A percentile compares a stretch with the other conserved stretches of the same genome.
phyloP scores from a whole-genome alignment of 306 rosid genomes.

The Vicia faba region DNA sequence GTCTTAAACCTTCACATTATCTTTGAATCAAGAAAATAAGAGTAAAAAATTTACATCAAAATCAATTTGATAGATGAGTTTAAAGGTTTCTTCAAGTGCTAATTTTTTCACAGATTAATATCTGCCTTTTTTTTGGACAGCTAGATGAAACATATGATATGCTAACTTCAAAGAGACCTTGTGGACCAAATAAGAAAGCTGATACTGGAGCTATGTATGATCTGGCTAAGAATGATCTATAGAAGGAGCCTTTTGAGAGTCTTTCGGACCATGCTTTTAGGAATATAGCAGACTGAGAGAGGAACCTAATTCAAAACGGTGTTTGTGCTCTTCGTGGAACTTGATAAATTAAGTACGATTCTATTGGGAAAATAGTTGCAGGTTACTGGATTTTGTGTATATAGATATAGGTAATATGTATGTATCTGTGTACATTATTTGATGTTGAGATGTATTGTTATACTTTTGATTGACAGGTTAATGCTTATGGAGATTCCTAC shows the following conservation, averaged over 20 bases:
- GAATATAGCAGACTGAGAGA: constrained; percentile 86
- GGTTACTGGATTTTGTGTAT: background rate
- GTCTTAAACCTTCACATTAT: constrained; percentile 34
- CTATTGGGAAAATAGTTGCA: background rate
- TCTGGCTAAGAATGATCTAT: constrained; percentile 74
- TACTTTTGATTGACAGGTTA: constrained; percentile 33
- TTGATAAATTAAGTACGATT: constrained; percentile 44
- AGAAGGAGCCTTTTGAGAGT: constrained; percentile 89
- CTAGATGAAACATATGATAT: constrained; percentile 73
- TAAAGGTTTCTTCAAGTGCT: background rate
- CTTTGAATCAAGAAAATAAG: constrained; percentile 16
- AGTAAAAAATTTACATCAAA: background rate
- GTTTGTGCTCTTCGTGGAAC: constrained; percentile 71
- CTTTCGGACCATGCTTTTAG: constrained; percentile 84
- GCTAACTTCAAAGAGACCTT: constrained; percentile 79
- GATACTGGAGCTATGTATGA: constrained; percentile 79
- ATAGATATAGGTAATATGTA: background rate
- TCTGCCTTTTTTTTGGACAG: constrained; percentile 49
- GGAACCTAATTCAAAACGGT: constrained; percentile 71
- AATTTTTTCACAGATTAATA: constrained; percentile 17
- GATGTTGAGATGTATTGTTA: constrained; percentile 12
- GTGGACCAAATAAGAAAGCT: constrained; percentile 85
- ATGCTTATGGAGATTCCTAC: constrained; percentile 29
- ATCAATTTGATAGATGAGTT: constrained; percentile 16
- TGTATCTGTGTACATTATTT: background rate